phyloP scores from a whole-genome alignment of 2,329 filamentous ascomycete species.

The Cytospora piceae region DNA sequence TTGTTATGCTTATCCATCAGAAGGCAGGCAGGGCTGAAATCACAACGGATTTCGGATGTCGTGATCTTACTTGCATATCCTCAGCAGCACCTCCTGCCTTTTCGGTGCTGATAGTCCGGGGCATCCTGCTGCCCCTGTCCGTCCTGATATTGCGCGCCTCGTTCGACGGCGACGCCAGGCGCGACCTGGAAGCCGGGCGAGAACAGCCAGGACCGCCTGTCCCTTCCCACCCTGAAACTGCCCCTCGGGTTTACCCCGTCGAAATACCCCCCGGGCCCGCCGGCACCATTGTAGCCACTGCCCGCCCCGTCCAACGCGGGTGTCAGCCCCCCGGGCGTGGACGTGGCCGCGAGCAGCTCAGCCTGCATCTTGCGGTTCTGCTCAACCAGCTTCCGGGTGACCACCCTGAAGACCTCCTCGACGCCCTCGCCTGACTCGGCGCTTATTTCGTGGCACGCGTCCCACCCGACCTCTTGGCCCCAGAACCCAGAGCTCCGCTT shows the following conservation, averaged over 20 bases:
- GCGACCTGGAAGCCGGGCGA: slow-evolving; percentile 53
- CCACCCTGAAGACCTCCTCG: slow-evolving; percentile 87
- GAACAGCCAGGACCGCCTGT: slow-evolving; percentile 63
- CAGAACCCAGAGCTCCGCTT: slow-evolving; percentile 78
- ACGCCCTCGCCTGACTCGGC: slow-evolving; percentile 94
- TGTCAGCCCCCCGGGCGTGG: slow-evolving; percentile 54
- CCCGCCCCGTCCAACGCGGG: slow-evolving; percentile 47
- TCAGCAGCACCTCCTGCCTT: slow-evolving; percentile 27
- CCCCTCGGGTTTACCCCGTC: slow-evolving; percentile 52
- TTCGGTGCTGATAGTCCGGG: slow-evolving; percentile 34
- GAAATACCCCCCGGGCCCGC: slow-evolving; percentile 47
- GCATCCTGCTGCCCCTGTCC: slow-evolving; percentile 36
- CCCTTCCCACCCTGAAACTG: slow-evolving; percentile 62
- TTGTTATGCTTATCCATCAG: neutral
- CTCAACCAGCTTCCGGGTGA: slow-evolving; percentile 65
- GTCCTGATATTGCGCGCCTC: slow-evolving; percentile 34
- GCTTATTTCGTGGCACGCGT: slow-evolving; percentile 95
- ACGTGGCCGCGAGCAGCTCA: slow-evolving; percentile 59
- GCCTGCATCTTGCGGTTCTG: slow-evolving; percentile 67
- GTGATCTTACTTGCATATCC: neutral
- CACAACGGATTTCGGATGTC: neutral
- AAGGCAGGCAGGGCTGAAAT: neutral
- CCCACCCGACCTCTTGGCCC: slow-evolving; percentile 93
- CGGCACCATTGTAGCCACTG: slow-evolving; percentile 28
- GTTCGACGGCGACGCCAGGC: slow-evolving; percentile 54